These are phyloP conservation scores for Avena sativa DNA, from an alignment of 176 grass and related monocot genomes.

Conservation along the genomic window DNA sequence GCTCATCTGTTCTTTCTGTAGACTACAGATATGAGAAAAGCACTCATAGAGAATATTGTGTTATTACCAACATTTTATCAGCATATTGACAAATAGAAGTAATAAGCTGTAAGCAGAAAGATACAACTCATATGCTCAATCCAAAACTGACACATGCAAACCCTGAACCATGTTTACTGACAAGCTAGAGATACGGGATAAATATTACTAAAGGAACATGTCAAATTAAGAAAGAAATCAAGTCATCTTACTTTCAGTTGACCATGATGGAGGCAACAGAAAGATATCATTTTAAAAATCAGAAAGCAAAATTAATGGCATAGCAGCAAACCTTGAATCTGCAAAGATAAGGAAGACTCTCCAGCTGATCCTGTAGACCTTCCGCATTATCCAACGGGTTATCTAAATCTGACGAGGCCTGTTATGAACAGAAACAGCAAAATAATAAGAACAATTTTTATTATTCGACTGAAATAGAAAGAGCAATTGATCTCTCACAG, in stretches of 20 bases:
- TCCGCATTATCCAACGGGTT: conserved; percentile 95
- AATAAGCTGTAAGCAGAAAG: background rate
- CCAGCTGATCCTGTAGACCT: conserved; percentile 95
- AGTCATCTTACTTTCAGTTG: conserved; percentile 11
- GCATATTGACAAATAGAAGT: background rate
- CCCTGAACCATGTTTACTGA: background rate
- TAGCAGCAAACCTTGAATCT: conserved; percentile 89
- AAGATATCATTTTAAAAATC: conserved; percentile 11
- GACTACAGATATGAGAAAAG: background rate
- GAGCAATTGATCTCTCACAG: conserved; percentile 21
- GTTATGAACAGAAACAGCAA: conserved; percentile 44
- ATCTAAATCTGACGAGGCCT: conserved; percentile 86
- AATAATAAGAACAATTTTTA: conserved; percentile 32
- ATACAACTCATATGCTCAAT: conserved; percentile 7
- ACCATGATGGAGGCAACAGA: conserved; percentile 6
- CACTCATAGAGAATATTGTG: conserved; percentile 14
- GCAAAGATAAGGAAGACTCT: conserved; percentile 97
- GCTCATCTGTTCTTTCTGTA: background rate
- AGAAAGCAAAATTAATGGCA: conserved; percentile 34
- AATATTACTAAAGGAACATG: conserved; percentile 17
- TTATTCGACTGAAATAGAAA: conserved; percentile 26
- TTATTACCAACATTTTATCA: background rate
- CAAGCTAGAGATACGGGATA: conserved; percentile 24
- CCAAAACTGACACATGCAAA: background rate
- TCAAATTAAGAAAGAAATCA: conserved; percentile 15